Conservation (phyloP, 352 stramenopile species). For the Pythium myriotylum region DNA sequence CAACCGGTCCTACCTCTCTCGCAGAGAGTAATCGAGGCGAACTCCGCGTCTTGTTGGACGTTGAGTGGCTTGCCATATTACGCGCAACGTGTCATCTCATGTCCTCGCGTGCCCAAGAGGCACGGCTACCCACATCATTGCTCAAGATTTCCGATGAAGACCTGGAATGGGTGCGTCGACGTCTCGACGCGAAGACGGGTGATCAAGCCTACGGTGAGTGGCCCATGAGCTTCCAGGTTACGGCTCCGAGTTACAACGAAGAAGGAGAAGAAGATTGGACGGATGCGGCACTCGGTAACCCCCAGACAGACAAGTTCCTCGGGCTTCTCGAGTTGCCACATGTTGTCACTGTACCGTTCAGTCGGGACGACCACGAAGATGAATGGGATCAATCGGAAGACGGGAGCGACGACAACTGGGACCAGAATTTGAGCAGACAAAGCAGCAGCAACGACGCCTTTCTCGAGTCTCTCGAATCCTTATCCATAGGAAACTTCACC, state of each 20-base stretch:
- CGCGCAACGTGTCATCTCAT: slow-evolving; percentile 90
- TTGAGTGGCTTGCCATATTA: slow-evolving; percentile 94
- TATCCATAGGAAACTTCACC: not conserved
- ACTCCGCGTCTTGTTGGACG: slow-evolving; percentile 85
- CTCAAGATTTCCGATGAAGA: slow-evolving; percentile 75
- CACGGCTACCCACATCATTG: slow-evolving; percentile 63
- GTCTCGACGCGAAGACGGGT: slow-evolving; percentile 30
- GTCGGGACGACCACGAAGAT: not conserved
- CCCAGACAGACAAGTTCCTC: slow-evolving; percentile 94
- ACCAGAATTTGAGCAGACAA: not conserved
- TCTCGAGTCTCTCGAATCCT: slow-evolving; percentile 4
- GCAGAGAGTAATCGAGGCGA: not conserved
- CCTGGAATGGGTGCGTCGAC: slow-evolving; percentile 63
- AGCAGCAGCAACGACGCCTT: slow-evolving; percentile 3
- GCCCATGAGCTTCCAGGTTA: slow-evolving; percentile 77
- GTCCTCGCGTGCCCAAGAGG: slow-evolving; percentile 49
- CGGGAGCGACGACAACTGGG: not conserved
- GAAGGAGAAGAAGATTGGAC: slow-evolving; percentile 28
- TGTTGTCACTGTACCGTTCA: slow-evolving; percentile 91
- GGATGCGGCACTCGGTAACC: slow-evolving; percentile 75
- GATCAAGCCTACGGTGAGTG: slow-evolving; percentile 44
- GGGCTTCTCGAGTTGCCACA: slow-evolving; percentile 91
- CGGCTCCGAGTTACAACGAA: slow-evolving; percentile 46
- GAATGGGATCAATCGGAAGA: not conserved
- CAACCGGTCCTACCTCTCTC: not conserved